Conservation (phyloP, 805 yeast species). For the Kodamaea jinghongensis region DNA sequence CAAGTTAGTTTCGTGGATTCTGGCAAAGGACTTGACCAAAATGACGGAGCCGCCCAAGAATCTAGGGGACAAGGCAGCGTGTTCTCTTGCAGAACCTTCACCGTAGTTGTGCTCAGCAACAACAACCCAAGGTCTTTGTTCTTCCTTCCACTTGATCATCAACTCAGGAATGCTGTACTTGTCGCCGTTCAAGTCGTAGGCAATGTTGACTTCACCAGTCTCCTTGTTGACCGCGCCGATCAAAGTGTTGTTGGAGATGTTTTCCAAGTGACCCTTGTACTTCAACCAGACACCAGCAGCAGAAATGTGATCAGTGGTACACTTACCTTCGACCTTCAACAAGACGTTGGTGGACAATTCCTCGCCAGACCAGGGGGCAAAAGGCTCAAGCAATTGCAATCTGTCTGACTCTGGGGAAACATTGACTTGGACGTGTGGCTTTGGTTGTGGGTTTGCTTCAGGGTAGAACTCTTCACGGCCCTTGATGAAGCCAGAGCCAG, state of each 20-base stretch:
- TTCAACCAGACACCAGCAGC: slow-evolving; percentile 99
- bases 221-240: slow-evolving; percentile 97
- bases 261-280: slow-evolving; percentile 96
- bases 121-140: slow-evolving; percentile 84
- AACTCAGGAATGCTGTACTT: slow-evolving; percentile 86
- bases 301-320: slow-evolving; percentile 97
- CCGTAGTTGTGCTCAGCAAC: slow-evolving; percentile 99
- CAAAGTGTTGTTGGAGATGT: slow-evolving; percentile 90
- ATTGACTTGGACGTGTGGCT: slow-evolving; percentile 55
- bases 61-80: slow-evolving; percentile 94
- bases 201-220: slow-evolving; percentile 92
- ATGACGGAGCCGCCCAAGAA: slow-evolving; percentile 89
- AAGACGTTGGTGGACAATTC: slow-evolving; percentile 76
- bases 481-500: slow-evolving; percentile 68
- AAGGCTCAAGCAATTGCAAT: slow-evolving; percentile 87
- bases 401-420: slow-evolving; percentile 92
- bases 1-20: slow-evolving; percentile 96
- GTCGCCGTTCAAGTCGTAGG: slow-evolving; percentile 80
- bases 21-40: slow-evolving; percentile 91
- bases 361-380: slow-evolving; percentile 79
- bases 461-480: slow-evolving; percentile 81
- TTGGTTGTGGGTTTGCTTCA: slow-evolving; percentile 61
- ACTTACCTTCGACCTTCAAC: slow-evolving; percentile 93
- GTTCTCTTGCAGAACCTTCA: slow-evolving; percentile 99
- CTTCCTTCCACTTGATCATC: slow-evolving; percentile 93